Conservation (phyloP, 2,329 filamentous ascomycete genomes). For the Alternaria viburni region DNA sequence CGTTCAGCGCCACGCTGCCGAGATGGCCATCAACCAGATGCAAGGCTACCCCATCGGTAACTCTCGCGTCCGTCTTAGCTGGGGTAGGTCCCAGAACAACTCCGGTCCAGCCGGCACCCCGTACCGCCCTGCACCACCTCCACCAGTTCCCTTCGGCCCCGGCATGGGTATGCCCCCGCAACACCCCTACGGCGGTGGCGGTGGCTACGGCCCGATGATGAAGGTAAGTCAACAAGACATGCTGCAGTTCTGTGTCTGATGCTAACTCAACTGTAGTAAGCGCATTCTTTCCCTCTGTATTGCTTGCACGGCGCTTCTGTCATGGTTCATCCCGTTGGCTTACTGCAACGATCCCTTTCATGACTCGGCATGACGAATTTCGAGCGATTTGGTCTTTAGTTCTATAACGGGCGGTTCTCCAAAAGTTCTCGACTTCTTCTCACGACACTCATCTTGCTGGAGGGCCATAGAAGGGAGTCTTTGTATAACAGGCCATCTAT, state of each 20-base stretch:
- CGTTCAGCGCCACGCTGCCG: constrained; percentile 95
- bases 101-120: constrained; percentile 94
- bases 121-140: constrained; percentile 89
- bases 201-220: constrained; percentile 72
- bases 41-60: constrained; percentile 99
- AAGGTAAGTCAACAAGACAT: constrained; percentile 56
- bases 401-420: constrained; percentile 45
- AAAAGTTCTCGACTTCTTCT: constrained; percentile 50
- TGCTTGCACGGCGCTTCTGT: constrained; percentile 43
- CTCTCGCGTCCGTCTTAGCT: constrained; percentile 94
- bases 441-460: constrained; percentile 44
- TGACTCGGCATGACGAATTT: constrained; percentile 48
- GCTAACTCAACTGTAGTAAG: constrained; percentile 40
- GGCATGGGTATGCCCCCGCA: constrained; percentile 71
- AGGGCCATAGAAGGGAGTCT: constrained; percentile 42
- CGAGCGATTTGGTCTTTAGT: constrained; percentile 43
- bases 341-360: constrained; percentile 46
- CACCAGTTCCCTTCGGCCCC: constrained; percentile 68
- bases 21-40: constrained; percentile 99
- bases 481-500: constrained; percentile 49
- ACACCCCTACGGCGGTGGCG: constrained; percentile 58
- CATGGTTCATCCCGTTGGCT: constrained; percentile 43
- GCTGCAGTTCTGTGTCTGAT: constrained; percentile 7
- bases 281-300: constrained; percentile 45
- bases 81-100: constrained; percentile 99